phyloP scores from a whole-genome alignment of 208 protist genomes.

The Leishmania arabica region DNA sequence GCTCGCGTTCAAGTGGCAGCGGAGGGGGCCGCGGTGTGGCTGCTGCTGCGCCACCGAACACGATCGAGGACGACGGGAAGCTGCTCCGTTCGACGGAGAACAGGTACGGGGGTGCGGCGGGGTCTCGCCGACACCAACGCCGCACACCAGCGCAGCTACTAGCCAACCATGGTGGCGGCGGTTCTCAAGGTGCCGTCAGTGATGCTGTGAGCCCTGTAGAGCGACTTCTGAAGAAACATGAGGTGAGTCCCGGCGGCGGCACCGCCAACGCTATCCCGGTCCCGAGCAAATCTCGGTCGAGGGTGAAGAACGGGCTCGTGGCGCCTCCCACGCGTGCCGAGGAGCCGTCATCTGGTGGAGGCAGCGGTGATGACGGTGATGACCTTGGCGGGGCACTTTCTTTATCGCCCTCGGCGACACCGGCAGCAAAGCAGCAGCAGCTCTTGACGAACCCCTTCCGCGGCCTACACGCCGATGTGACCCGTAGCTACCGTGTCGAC shows the following conservation, averaged over 20 bases:
- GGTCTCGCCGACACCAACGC: neutral
- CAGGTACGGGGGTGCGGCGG: neutral
- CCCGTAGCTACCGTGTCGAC: conserved; percentile 79
- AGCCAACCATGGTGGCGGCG: neutral
- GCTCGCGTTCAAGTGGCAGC: neutral
- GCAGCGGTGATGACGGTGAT: neutral
- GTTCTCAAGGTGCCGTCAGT: neutral
- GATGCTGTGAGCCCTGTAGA: conserved; percentile 7
- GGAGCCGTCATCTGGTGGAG: neutral
- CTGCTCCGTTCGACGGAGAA: neutral
- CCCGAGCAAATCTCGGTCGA: neutral
- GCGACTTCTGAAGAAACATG: conserved; percentile 21
- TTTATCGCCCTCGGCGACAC: neutral
- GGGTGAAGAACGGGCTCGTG: conserved; percentile 7
- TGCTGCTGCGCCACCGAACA: neutral
- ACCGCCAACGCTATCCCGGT: neutral
- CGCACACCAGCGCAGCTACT: conserved; percentile 20
- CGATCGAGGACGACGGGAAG: conserved; percentile 1
- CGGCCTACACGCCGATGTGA: conserved; percentile 55
- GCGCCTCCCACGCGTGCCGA: conserved; percentile 11
- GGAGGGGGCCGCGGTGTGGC: neutral
- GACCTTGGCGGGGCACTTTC: neutral
- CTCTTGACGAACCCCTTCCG: conserved; percentile 69
- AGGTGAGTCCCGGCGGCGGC: conserved; percentile 1
- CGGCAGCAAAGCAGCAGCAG: conserved; percentile 9